Base-by-base conservation (phyloP, 371 early-diverging fungal genomes). In the Syncephalis fuscata region DNA sequence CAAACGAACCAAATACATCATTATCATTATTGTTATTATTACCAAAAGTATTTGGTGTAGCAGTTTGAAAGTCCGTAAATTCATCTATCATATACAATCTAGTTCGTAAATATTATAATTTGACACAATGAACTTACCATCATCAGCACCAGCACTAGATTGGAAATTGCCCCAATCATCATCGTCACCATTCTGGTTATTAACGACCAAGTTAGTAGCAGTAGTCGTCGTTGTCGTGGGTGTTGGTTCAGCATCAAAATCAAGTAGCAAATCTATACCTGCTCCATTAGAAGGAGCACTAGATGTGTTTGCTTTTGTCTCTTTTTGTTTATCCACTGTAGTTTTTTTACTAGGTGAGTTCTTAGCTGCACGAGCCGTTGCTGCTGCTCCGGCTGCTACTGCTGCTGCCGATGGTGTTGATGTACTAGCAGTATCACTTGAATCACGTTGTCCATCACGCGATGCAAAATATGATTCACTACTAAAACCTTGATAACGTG, bases 51-150 rank as follows among this genome's bases (percentile, higher is more conserved):
- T 4, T 8, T 4, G 41, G n/a, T n/a, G 41, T 21, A 8, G 78
- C 75, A 38, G 66, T 65, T 46, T 74, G 75, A 46, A 78, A 78
- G 44, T 78, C 78, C 47, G 66, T 70, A 58, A 78, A 78, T 32
- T 75, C 78, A 48, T 74, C 71, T 50, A 22, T n/a, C n/a, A n/a
- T 42, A 40, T 44, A 40, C 5, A 21, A 26, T 32, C 16, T 38
- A 5, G 53, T 32, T 14, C 22, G 25, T 14, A n/a, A n/a, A 43
- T 24, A 21, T 32, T 10, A 23, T 48, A 37, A n/a, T n/a, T n/a
- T 24, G n/a, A 44, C n/a, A n/a, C 21, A 27, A 44, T 21, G 24
- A n/a, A 37, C 48, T 42, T 52, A 57, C 56, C 54, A 45, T 52
- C 53, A 25, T 24, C 47, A 16, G 55, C 58, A 21, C 41, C 37